Percentiles rank a stretch among this genome's conserved stretches.
These are phyloP conservation scores for Venturia nashicola DNA, from an alignment of 2,329 filamentous ascomycete genomes.

Conservation along the genomic window DNA sequence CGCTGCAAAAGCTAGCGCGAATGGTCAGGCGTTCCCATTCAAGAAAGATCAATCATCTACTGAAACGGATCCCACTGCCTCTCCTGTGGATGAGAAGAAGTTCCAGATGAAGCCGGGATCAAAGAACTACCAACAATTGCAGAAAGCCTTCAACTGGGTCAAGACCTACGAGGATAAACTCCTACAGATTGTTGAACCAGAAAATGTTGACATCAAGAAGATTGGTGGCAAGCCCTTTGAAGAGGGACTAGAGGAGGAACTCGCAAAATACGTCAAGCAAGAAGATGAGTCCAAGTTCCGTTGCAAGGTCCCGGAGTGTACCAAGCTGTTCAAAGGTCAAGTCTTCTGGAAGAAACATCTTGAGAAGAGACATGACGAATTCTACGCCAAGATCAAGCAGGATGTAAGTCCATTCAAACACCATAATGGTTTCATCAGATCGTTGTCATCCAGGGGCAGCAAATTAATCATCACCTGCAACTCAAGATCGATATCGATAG, in stretches of 20 bases:
- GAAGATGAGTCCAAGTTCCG: slow-evolving; percentile 96
- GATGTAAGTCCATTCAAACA: slow-evolving; percentile 50
- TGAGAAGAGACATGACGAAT: slow-evolving; percentile 88
- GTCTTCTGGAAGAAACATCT: slow-evolving; percentile 98
- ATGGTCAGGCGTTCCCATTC: slow-evolving; percentile 69
- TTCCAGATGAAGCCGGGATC: slow-evolving; percentile 50
- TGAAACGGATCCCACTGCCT: slow-evolving; percentile 52
- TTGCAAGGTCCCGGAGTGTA: slow-evolving; percentile 91
- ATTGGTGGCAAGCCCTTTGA: slow-evolving; percentile 79
- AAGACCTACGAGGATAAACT: slow-evolving; percentile 98
- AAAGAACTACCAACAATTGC: slow-evolving; percentile 83
- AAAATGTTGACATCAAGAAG: slow-evolving; percentile 76
- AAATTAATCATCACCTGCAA: too few relatives aligned
- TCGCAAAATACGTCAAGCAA: slow-evolving; percentile 82
- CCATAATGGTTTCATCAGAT: too few relatives aligned
- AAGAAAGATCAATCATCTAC: slow-evolving; percentile 59
- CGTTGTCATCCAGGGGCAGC: too few relatives aligned
- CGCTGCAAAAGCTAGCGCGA: slow-evolving; percentile 73
- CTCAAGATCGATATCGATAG: too few relatives aligned
- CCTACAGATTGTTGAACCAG: slow-evolving; percentile 80
- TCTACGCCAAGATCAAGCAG: slow-evolving; percentile 65
- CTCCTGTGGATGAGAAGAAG: slow-evolving; percentile 61
- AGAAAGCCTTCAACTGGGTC: slow-evolving; percentile 96
- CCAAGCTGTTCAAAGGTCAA: slow-evolving; percentile 93
- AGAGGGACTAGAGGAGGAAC: slow-evolving; percentile 75